Evolutionary conservation across 2,329 filamentous ascomycete species (phyloP).

Genomic region (Botrytis tulipae): DNA sequence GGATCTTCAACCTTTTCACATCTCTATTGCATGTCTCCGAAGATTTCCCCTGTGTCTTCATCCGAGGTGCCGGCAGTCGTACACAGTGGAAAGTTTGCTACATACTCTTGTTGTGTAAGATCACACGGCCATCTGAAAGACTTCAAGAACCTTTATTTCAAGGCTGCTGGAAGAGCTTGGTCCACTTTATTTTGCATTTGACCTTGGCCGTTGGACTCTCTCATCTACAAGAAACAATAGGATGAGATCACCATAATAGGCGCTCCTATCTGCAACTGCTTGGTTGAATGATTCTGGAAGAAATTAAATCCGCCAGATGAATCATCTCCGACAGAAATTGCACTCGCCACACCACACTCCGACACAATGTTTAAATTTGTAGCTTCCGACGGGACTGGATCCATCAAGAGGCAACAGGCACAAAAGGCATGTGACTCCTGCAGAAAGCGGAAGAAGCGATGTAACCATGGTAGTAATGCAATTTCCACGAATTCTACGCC

Average conservation of each 20-base stretch:
- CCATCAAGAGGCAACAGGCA: conserved; percentile 55
- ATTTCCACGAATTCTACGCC: neutral
- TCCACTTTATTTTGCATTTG: neutral
- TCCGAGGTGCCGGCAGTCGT: neutral
- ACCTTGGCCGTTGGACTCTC: neutral
- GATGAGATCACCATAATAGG: neutral
- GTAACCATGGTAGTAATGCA: conserved; percentile 40
- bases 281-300: neutral
- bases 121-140: neutral
- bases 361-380: conserved; percentile 55
- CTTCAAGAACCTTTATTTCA: neutral
- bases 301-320: neutral
- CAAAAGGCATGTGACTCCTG: conserved; percentile 56
- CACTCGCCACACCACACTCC: neutral
- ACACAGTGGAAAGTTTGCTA: neutral
- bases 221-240: neutral
- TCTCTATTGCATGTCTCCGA: neutral
- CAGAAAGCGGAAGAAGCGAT: conserved; percentile 43
- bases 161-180: neutral
- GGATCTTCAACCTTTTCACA: neutral
- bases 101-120: neutral
- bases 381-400: conserved; percentile 52
- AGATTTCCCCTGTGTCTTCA: neutral
- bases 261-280: neutral
- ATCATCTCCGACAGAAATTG: neutral